These are phyloP conservation scores for Cerrena zonata DNA, from an alignment of 1,284 basidiomycete genomes.

Conservation along the genomic window DNA sequence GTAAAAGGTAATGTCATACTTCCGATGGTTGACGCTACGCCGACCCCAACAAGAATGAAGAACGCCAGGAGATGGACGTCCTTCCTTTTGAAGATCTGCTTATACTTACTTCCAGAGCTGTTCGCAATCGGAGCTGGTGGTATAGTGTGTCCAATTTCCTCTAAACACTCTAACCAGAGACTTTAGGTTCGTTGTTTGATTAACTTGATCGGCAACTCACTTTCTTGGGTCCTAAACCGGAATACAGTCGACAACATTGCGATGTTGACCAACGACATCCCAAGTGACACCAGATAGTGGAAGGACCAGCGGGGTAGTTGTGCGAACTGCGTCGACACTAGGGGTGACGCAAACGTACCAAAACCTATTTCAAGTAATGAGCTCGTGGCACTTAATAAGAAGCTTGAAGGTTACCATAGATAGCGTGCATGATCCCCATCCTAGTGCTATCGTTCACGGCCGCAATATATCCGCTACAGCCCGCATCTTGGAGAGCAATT, in stretches of 20 bases:
- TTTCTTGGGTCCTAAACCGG: conserved; percentile 49
- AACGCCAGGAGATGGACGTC: conserved; percentile 41
- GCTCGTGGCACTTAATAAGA: background rate
- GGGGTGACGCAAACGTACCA: conserved; percentile 56
- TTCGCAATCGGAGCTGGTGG: no score
- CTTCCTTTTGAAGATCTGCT: no score
- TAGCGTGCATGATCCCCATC: conserved; percentile 61
- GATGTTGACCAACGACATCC: conserved; percentile 45
- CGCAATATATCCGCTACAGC: conserved; percentile 52
- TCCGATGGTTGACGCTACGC: conserved; percentile 43
- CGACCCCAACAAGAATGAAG: conserved; percentile 44
- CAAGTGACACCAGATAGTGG: conserved; percentile 59
- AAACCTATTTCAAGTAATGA: conserved; percentile 32
- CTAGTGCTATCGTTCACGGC: conserved; percentile 42
- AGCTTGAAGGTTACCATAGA: conserved; percentile 23
- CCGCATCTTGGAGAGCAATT: conserved; percentile 52
- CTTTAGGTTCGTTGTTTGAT: no score
- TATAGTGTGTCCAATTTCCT: no score
- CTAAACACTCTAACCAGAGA: no score
- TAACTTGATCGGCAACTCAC: conserved; percentile 28
- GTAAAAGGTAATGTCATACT: no score
- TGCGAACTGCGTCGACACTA: conserved; percentile 61
- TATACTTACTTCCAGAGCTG: no score
- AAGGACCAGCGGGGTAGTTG: conserved; percentile 50
- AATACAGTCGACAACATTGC: conserved; percentile 43